Evolutionary conservation across 345 rosid genomes (phyloP).

Genomic region (Erodium maritimum): DNA sequence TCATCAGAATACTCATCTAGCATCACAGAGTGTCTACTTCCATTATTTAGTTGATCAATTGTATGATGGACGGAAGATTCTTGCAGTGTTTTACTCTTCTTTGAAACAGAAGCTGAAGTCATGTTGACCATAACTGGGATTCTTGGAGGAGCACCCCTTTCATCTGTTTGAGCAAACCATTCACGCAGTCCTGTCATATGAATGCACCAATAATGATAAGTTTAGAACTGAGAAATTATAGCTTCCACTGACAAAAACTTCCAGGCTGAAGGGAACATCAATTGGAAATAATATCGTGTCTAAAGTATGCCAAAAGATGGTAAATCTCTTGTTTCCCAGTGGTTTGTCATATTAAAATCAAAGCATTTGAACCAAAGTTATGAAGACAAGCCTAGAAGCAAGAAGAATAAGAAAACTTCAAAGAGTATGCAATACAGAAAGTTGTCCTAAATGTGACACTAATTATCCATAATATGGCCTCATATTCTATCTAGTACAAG

Average conservation of each 20-base stretch:
- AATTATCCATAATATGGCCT: not conserved
- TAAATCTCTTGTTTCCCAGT: not conserved
- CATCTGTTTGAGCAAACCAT: constrained; percentile 95
- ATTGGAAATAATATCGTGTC: not conserved
- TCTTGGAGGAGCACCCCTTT: constrained; percentile 81
- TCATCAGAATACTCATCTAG: constrained; percentile 90
- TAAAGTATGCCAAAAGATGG: not conserved
- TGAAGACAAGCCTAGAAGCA: not conserved
- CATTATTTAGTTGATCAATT: constrained; percentile 53
- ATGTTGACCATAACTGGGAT: constrained; percentile 97
- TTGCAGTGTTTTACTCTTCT: constrained; percentile 34
- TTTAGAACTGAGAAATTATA: constrained; percentile 3
- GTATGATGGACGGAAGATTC: constrained; percentile 41
- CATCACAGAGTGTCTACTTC: constrained; percentile 53
- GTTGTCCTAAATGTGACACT: not conserved
- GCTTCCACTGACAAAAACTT: not conserved
- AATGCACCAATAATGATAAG: constrained; percentile 5
- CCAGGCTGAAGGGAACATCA: not conserved
- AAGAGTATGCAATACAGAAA: too few species aligned
- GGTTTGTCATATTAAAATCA: not conserved
- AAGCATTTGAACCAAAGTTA: not conserved
- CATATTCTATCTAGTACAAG: not conserved
- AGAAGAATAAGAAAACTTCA: not conserved
- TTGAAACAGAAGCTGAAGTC: constrained; percentile 59
- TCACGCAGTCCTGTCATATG: constrained; percentile 69